A percentile compares a stretch with the other conserved stretches of the same genome.
Conservation (phyloP, 805 yeast genomes). For the Candida maesae region DNA sequence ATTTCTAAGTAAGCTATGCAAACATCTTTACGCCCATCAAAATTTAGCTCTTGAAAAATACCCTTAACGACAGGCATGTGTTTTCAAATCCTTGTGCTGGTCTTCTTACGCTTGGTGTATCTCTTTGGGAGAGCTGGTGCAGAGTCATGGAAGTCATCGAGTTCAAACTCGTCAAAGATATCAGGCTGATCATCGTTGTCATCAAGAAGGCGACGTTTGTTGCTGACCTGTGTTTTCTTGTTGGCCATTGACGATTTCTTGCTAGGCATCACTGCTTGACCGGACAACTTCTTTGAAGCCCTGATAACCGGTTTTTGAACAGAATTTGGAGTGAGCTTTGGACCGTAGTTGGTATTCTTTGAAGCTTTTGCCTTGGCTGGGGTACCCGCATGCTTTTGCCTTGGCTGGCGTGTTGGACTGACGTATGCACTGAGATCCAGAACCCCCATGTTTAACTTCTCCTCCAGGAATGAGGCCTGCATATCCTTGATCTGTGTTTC, state of each 20-base stretch:
- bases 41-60: too few relatives aligned
- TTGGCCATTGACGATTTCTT: too few relatives aligned
- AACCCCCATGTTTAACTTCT: background rate
- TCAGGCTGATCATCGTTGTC: constrained; percentile 20
- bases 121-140: constrained; percentile 17
- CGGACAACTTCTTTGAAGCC: too few relatives aligned
- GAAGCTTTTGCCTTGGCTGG: too few relatives aligned
- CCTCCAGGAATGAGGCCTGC: background rate
- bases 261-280: too few relatives aligned
- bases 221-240: background rate
- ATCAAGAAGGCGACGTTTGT: constrained; percentile 29
- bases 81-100: background rate
- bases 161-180: constrained; percentile 23
- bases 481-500: constrained; percentile 7
- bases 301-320: too few relatives aligned
- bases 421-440: background rate
- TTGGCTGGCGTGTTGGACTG: too few relatives aligned
- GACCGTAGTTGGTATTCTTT: too few relatives aligned
- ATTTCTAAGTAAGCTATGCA: too few relatives aligned
- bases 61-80: background rate
- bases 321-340: too few relatives aligned
- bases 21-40: too few relatives aligned
- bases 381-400: too few relatives aligned
- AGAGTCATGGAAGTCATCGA: constrained; percentile 14
- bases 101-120: constrained; percentile 22